A percentile compares a stretch with the other conserved stretches of the same genome.
Conservation (phyloP, 208 protist species). For the Tetramitus jugosus region DNA sequence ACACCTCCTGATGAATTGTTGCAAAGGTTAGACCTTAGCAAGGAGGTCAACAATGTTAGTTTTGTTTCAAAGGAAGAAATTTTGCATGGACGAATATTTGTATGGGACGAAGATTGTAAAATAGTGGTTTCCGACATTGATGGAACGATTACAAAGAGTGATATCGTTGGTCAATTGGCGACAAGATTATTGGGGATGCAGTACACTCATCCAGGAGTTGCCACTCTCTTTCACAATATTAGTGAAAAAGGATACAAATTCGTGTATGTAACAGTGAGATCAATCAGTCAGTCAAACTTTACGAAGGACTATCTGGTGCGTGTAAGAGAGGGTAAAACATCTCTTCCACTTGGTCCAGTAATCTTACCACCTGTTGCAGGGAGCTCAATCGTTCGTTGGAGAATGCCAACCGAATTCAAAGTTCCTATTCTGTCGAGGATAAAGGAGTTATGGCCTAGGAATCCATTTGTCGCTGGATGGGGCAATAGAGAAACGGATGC, state of each 20-base stretch:
- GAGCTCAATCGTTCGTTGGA: not conserved
- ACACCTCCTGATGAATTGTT: no score
- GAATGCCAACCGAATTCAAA: not conserved
- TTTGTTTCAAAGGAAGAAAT: conserved; percentile 30
- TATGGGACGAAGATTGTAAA: conserved; percentile 75
- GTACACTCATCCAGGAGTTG: not conserved
- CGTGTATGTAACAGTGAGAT: not conserved
- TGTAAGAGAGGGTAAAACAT: not conserved
- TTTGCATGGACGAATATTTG: conserved; percentile 71
- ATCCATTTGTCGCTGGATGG: no score
- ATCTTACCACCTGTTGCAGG: not conserved
- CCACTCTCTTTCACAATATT: not conserved
- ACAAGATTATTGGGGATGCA: conserved; percentile 54
- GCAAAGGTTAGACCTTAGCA: no score
- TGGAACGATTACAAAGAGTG: conserved; percentile 95
- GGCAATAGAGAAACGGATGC: no score
- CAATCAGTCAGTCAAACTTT: not conserved
- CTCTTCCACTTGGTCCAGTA: not conserved
- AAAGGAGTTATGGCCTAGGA: no score
- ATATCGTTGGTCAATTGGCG: conserved; percentile 86
- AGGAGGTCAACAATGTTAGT: not conserved
- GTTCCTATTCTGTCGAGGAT: not conserved
- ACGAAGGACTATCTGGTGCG: not conserved
- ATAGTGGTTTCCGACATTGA: conserved; percentile 96
- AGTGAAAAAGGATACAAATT: not conserved